Evolutionary conservation across 495 filamentous ascomycete species (phyloP).

Genomic region (Podospora conica): DNA sequence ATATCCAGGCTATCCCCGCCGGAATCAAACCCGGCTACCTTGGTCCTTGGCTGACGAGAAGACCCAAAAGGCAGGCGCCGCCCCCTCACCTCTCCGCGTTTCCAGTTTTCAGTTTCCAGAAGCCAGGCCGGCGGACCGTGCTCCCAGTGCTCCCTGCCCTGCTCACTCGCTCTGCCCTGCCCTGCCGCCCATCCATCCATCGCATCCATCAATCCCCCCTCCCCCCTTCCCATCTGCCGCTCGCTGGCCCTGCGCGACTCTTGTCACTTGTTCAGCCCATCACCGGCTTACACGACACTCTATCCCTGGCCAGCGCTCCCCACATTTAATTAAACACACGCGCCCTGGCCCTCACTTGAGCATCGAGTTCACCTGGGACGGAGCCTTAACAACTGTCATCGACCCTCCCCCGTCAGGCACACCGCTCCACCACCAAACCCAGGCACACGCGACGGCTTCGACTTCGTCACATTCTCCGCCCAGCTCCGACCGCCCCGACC

Average conservation of each 20-base stretch:
- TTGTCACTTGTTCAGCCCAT: constrained; percentile 5
- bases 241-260: constrained; percentile 1
- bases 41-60: not conserved
- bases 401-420: constrained; percentile 3
- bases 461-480: not conserved
- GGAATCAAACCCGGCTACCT: not conserved
- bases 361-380: constrained; percentile 13
- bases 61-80: not conserved
- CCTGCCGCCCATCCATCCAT: not conserved
- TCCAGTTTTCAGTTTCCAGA: not conserved
- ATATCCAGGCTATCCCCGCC: not conserved
- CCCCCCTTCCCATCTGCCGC: not conserved
- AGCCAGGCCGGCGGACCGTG: not conserved
- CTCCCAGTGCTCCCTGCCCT: not conserved
- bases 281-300: constrained; percentile 11
- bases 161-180: not conserved
- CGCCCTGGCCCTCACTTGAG: constrained; percentile 16
- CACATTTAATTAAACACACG: constrained; percentile 25
- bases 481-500: not conserved
- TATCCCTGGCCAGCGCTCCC: constrained; percentile 18
- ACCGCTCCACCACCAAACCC: not conserved
- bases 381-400: constrained; percentile 2
- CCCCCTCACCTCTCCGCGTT: not conserved
- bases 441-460: not conserved
- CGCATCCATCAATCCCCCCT: not conserved